A percentile compares a stretch with the other conserved stretches of the same genome.
phyloP scores from a whole-genome alignment of 148 eudicot species.

The Oxyria digyna region DNA sequence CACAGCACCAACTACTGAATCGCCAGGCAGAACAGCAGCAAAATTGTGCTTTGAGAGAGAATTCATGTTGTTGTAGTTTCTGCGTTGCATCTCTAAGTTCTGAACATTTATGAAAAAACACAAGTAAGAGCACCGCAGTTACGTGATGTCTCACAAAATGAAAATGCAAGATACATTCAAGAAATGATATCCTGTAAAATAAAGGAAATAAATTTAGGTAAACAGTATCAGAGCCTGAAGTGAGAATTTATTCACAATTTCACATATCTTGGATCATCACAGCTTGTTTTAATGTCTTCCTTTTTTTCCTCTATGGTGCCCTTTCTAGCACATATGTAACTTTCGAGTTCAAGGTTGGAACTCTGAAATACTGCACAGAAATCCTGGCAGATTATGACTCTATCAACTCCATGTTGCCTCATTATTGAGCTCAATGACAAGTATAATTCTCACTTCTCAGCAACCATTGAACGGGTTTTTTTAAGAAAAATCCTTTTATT shows the following conservation, averaged over 20 bases:
- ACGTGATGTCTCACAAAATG: background rate
- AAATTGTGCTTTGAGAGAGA: conserved; percentile 50
- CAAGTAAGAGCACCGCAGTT: background rate
- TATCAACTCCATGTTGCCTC: background rate
- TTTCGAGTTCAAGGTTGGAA: background rate
- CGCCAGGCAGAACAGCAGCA: conserved; percentile 90
- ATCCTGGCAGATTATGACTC: background rate
- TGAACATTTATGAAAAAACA: background rate
- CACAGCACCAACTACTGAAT: conserved; percentile 77
- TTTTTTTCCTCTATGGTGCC: background rate
- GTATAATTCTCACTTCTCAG: background rate
- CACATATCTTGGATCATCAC: background rate
- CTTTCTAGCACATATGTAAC: background rate
- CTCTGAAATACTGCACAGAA: background rate
- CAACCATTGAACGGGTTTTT: background rate
- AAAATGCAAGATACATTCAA: background rate
- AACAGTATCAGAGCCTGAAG: background rate
- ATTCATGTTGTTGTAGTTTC: conserved; percentile 26
- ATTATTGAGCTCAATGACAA: background rate
- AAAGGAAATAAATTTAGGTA: background rate
- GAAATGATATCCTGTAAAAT: background rate
- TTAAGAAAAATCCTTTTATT: background rate
- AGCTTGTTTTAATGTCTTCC: background rate
- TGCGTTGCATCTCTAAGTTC: conserved; percentile 38
- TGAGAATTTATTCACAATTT: background rate